Percentiles rank a stretch among this genome's conserved stretches.
Evolutionary conservation across 805 yeast species (phyloP).

Genomic region (Danielozyma ontarioensis): DNA sequence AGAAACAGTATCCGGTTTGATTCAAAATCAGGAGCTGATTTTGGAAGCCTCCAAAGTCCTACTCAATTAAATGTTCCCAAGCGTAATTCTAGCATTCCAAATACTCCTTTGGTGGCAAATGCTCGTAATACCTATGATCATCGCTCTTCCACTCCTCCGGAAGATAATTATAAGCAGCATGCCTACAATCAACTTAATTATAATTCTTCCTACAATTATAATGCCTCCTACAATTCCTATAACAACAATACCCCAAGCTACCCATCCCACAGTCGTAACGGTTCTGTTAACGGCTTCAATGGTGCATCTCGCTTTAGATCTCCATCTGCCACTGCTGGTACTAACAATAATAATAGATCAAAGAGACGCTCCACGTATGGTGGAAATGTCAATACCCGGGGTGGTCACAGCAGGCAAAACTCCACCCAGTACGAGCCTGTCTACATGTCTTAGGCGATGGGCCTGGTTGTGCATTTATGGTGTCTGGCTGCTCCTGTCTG

Average conservation of each 20-base stretch:
- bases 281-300: not conserved
- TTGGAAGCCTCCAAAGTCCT: slow-evolving; percentile 12
- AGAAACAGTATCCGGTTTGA: slow-evolving; percentile 29
- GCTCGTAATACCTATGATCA: slow-evolving; percentile 4
- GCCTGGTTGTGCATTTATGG: too few relatives aligned
- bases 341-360: slow-evolving; percentile 10
- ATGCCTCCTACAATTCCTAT: not conserved
- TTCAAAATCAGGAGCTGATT: slow-evolving; percentile 16
- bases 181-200: not conserved
- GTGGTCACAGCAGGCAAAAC: slow-evolving; percentile 1
- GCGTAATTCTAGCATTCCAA: slow-evolving; percentile 4
- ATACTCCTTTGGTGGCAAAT: not conserved
- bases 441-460: too few relatives aligned
- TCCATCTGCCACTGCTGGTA: not conserved
- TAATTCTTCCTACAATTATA: not conserved
- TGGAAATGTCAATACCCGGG: slow-evolving; percentile 14
- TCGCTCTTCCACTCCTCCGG: slow-evolving; percentile 26
- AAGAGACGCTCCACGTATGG: slow-evolving; percentile 31
- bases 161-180: slow-evolving; percentile 1
- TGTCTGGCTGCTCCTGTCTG: too few relatives aligned
- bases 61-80: slow-evolving; percentile 15
- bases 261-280: slow-evolving; percentile 4
- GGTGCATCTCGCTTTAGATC: not conserved
- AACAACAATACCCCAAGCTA: slow-evolving; percentile 6
- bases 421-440: not conserved